Conservation (phyloP, 2,329 filamentous ascomycete genomes). For the Sporothrix brunneoviolacea region DNA sequence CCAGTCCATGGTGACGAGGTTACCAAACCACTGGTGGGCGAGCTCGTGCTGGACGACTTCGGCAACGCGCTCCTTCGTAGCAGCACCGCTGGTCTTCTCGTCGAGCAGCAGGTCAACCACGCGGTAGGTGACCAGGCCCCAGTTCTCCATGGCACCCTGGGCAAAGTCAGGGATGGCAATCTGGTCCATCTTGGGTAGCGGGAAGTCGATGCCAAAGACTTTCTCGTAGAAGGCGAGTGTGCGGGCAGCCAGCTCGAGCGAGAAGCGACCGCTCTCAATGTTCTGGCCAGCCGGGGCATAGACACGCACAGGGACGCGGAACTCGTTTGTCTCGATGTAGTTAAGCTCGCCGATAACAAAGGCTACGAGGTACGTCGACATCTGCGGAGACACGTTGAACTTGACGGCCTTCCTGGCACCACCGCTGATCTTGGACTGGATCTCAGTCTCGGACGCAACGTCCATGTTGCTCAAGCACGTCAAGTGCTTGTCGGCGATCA, state of each 20-base stretch:
- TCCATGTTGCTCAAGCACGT: slow-evolving; percentile 98
- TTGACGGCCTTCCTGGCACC: slow-evolving; percentile 75
- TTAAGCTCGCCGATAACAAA: slow-evolving; percentile 94
- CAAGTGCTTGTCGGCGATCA: slow-evolving; percentile 82
- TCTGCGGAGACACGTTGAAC: slow-evolving; percentile 85
- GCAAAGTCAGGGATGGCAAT: slow-evolving; percentile 94
- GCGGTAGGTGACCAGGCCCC: slow-evolving; percentile 92
- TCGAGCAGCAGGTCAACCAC: slow-evolving; percentile 87
- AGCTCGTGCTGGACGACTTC: slow-evolving; percentile 96
- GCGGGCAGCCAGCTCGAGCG: slow-evolving; percentile 78
- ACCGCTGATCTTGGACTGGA: slow-evolving; percentile 56
- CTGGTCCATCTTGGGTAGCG: slow-evolving; percentile 93
- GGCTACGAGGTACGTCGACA: slow-evolving; percentile 93
- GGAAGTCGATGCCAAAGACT: slow-evolving; percentile 81
- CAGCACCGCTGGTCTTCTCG: slow-evolving; percentile 83
- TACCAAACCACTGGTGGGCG: slow-evolving; percentile 90
- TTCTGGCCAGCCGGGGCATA: slow-evolving; percentile 86
- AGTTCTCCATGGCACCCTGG: slow-evolving; percentile 97
- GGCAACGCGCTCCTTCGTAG: slow-evolving; percentile 85
- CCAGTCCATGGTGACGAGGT: slow-evolving; percentile 89
- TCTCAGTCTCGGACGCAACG: slow-evolving; percentile 69
- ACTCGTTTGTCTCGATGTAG: slow-evolving; percentile 84
- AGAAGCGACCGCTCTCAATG: slow-evolving; percentile 87
- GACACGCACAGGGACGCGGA: slow-evolving; percentile 88
- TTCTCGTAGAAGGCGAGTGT: slow-evolving; percentile 94